These are phyloP conservation scores for Nakazawaea ernobii DNA, from an alignment of 805 yeast species.

Conservation along the genomic window DNA sequence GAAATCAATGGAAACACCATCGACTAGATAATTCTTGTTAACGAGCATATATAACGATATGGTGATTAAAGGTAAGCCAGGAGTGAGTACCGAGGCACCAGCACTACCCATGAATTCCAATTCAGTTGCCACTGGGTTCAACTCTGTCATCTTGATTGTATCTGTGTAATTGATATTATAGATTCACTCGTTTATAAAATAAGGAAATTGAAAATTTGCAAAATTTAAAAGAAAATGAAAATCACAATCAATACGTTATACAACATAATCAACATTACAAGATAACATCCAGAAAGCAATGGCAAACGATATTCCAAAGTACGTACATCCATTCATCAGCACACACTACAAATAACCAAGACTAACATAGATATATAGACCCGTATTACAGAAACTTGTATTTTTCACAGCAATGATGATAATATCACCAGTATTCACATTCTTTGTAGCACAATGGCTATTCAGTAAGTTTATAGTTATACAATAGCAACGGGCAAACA, in stretches of 20 bases:
- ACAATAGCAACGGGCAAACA: background rate
- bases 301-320: slow-evolving; percentile 13
- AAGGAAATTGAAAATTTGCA: too few relatives aligned
- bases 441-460: slow-evolving; percentile 48
- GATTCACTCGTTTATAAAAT: background rate
- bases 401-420: slow-evolving; percentile 77
- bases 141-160: slow-evolving; percentile 10
- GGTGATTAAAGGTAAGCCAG: slow-evolving; percentile 63
- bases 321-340: background rate
- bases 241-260: background rate
- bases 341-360: background rate
- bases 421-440: slow-evolving; percentile 55
- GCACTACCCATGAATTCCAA: slow-evolving; percentile 73
- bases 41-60: slow-evolving; percentile 53
- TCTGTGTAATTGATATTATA: background rate
- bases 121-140: slow-evolving; percentile 70
- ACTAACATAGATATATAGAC: slow-evolving; percentile 29
- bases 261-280: background rate
- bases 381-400: slow-evolving; percentile 63
- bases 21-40: slow-evolving; percentile 51
- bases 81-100: slow-evolving; percentile 65
- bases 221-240: background rate
- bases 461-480: slow-evolving; percentile 18
- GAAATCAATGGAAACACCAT: slow-evolving; percentile 42
- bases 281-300: background rate